Evolutionary conservation across 2,329 filamentous ascomycete species (phyloP).

Genomic region (Ceratocystis papillata): DNA sequence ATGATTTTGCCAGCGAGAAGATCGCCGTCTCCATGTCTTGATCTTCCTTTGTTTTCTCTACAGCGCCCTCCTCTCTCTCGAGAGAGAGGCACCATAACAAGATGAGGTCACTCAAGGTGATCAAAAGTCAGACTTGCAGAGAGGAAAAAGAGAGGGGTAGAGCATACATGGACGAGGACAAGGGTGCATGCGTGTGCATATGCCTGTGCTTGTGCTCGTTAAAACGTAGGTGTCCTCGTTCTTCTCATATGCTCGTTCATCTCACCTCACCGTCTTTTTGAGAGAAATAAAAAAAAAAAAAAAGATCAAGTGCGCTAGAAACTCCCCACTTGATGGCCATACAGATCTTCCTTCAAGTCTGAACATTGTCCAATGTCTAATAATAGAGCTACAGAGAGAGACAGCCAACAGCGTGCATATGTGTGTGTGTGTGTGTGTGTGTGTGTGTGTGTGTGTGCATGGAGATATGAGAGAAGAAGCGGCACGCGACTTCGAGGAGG

Average conservation of each 20-base stretch:
- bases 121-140: neutral
- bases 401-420: neutral
- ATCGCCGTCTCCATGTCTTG: neutral
- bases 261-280: no score
- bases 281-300: no score
- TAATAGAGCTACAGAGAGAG: neutral
- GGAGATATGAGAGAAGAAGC: neutral
- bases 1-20: no score
- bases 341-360: no score
- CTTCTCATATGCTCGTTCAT: no score
- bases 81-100: neutral
- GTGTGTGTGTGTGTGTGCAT: neutral
- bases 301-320: no score
- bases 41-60: neutral
- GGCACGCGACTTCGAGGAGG: no score
- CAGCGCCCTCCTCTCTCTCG: neutral
- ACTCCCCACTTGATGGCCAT: neutral
- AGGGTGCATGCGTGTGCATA: no score
- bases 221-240: no score
- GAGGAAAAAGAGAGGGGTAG: neutral
- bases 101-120: neutral
- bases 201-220: neutral
- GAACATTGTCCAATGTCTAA: neutral
- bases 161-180: neutral
- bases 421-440: neutral